Base-by-base conservation (phyloP, 176 grass and related monocot genomes). In the Avena atlantica region DNA sequence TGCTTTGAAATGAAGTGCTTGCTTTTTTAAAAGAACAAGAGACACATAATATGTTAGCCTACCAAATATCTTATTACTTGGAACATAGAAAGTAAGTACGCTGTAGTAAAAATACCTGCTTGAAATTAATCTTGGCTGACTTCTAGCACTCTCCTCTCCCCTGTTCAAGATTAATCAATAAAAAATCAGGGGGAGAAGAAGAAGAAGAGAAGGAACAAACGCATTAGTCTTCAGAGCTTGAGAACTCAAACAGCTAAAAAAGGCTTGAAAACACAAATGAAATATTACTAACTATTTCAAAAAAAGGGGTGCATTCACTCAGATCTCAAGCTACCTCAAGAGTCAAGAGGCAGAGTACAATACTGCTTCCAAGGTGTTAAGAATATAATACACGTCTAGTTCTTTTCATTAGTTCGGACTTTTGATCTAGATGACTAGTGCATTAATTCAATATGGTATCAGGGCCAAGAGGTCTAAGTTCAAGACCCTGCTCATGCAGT, bases 31-130 rank as follows among this genome's bases (percentile, higher is more conserved):
- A 67, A 36, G 57, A 83, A 42, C 24, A 15, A 47, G 3, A 31
- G 19, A 15, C 27, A 71, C 11, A 83, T 57, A 24, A 83, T 71
- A 58, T 83, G 11, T 15, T 9, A 9, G 40, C 40, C 40, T 42
- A 42, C 40, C 40, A 42, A 42, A 42, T 6, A 42, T 42, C 40
- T 42, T 42, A 42, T 42, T 8, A 42, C 6, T 42, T 42, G 40
- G 40, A 42, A 42, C 40, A 42, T 6, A 42, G 40, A 7, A 42
- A 34, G 31, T 42, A 71, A 42, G 20, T 71, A 56, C 8, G 40
- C 6, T 42, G 40, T 42, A 83, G 8, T 44, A 42, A 83, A 70
- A 53, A 70, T 74, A 74, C 82, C 69, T 84, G 52, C 9, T 74
- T 83, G 68, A 59, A 45, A 83, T 14, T 47, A 24, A 73, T 60